Base-by-base conservation (phyloP, 208 protist genomes). In the Novymonas esmeraldas region DNA sequence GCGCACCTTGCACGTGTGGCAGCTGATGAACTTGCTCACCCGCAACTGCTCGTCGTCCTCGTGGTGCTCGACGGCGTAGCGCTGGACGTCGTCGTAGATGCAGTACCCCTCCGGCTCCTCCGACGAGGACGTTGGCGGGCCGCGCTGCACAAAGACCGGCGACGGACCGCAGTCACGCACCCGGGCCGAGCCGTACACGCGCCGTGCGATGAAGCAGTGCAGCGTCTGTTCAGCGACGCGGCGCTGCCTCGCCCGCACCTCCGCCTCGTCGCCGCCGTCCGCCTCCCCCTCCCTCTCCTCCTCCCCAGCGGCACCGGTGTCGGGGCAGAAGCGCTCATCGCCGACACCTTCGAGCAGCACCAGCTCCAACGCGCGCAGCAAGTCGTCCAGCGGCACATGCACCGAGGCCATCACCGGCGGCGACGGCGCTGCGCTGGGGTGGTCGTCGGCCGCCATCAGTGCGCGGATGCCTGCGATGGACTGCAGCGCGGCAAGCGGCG, bases 1-100 rank as follows among this genome's bases (percentile, higher is more conserved):
- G 18, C 78, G 76, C 24, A 88, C 79, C 58, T 94, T 89, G 81
- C 94, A 98, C 11, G 75, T 93, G 76, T 97, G 81, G 82, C 96
- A 98, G n/a, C 51, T 79, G 42, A 78, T 62, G 54, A 67, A 85
- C 36, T 75, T 75, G 64, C 72, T 86, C 46, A 90, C 39, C 38
- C 68, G 59, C 41, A 96, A 74, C 51, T 72, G 62, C 28, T 51
- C 46, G 33, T 62, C 66, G 57, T 73, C 54, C 36, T 87, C 70
- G 60, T 80, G 61, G 38, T 84, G 71, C n/a, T 73, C 79, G 13
- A 73, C 58, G 24, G 73, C 79, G 74, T 92, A 95, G 31, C 76
- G 76, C 73, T 87, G 86, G 14, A 87, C 74, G 41, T 93, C 87
- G 52, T 93, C 80, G 70, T 84, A 95, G 51, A 82, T 70, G 76